These are phyloP conservation scores for Dioscorea alata DNA, from an alignment of 106 monocot genomes.

Conservation along the genomic window DNA sequence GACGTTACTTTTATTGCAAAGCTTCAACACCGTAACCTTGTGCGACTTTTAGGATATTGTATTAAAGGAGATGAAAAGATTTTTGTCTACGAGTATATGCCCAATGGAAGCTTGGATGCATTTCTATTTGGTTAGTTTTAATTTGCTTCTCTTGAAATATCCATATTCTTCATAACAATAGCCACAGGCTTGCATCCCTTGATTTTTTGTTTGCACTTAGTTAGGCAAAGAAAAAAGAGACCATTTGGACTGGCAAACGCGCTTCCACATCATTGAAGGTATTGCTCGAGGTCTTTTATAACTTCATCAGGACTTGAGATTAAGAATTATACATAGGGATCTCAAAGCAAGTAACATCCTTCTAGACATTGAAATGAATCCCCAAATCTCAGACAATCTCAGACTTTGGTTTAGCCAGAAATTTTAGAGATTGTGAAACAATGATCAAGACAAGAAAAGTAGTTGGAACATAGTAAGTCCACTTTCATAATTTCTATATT, in stretches of 20 bases:
- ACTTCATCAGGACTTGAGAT: slow-evolving; percentile 16
- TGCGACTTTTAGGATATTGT: slow-evolving; percentile 29
- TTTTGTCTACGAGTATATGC: slow-evolving; percentile 28
- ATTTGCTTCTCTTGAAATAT: not conserved
- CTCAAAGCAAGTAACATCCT: slow-evolving; percentile 14
- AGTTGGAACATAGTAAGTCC: slow-evolving; percentile 25
- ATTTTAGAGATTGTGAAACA: slow-evolving; percentile 6
- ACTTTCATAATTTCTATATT: too few species aligned
- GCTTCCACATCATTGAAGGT: slow-evolving; percentile 18
- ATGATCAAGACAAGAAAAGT: slow-evolving; percentile 9
- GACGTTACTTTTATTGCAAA: too few species aligned
- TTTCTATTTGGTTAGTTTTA: slow-evolving; percentile 22
- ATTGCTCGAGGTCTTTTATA: slow-evolving; percentile 24
- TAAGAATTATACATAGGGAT: not conserved
- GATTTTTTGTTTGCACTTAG: too few species aligned
- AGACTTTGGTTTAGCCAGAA: slow-evolving; percentile 25
- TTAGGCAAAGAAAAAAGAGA: not conserved
- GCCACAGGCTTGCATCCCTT: too few species aligned
- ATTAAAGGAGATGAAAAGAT: slow-evolving; percentile 24
- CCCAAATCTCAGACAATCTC: slow-evolving; percentile 34
- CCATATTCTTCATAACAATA: too few species aligned
- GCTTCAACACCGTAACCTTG: slow-evolving; percentile 1
- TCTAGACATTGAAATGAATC: slow-evolving; percentile 21
- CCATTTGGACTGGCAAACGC: slow-evolving; percentile 7
- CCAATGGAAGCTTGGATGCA: slow-evolving; percentile 25